phyloP scores from a whole-genome alignment of 495 filamentous ascomycete genomes.

The Lasiosphaeria ovina region DNA sequence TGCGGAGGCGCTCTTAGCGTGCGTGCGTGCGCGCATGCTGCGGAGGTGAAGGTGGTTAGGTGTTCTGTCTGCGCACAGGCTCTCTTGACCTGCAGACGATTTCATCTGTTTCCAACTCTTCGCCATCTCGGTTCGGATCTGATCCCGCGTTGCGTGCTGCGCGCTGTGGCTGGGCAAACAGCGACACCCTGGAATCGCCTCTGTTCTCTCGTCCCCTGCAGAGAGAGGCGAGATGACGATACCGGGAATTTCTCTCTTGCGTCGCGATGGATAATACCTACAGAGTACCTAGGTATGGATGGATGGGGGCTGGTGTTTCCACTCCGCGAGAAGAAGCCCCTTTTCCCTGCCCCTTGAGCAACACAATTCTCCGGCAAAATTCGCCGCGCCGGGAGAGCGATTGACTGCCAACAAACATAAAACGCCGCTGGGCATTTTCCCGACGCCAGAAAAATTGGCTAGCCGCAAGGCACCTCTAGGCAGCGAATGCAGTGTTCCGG shows the following conservation, averaged over 20 bases:
- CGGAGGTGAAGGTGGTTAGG: background rate
- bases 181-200: background rate
- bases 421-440: slow-evolving; percentile 8
- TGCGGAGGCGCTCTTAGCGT: too few species aligned
- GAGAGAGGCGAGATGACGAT: slow-evolving; percentile 1
- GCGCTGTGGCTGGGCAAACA: background rate
- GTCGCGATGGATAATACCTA: too few species aligned
- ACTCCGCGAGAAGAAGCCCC: too few species aligned
- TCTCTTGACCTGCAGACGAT: background rate
- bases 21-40: background rate
- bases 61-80: background rate
- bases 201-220: background rate
- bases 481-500: background rate
- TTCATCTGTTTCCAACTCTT: background rate
- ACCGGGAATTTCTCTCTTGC: background rate
- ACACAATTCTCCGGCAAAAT: slow-evolving; percentile 12
- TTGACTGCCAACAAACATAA: slow-evolving; percentile 19
- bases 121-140: background rate
- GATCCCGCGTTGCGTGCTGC: background rate
- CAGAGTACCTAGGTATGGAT: too few species aligned
- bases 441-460: slow-evolving; percentile 2
- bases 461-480: background rate
- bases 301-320: too few species aligned
- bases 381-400: slow-evolving; percentile 6
- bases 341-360: background rate